phyloP scores from a whole-genome alignment of 306 rosid species.

The Dryas drummondii region DNA sequence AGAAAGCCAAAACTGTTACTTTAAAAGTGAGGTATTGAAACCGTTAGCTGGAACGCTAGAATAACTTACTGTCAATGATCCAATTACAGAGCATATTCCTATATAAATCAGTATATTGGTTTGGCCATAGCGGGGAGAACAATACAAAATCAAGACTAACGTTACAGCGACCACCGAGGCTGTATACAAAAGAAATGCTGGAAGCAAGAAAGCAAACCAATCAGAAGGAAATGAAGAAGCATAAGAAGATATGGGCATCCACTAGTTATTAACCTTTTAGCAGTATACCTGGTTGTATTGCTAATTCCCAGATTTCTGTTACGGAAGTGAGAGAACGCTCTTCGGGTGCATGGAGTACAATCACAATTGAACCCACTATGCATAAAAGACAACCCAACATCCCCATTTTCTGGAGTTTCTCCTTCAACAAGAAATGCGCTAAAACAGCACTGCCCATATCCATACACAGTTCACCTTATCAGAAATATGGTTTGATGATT shows the following conservation, averaged over 20 bases:
- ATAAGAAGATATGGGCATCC: background rate
- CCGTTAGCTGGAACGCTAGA: background rate
- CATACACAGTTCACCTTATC: constrained; percentile 9
- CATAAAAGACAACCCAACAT: constrained; percentile 86
- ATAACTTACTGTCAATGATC: constrained; percentile 75
- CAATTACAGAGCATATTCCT: constrained; percentile 78
- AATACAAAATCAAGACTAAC: constrained; percentile 60
- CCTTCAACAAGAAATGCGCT: constrained; percentile 81
- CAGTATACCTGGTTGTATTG: constrained; percentile 70
- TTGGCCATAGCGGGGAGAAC: constrained; percentile 78
- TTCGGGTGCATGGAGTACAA: constrained; percentile 79
- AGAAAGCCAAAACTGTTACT: background rate
- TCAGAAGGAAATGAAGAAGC: background rate
- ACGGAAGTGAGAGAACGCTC: constrained; percentile 61
- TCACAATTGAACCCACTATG: constrained; percentile 66
- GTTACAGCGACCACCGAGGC: constrained; percentile 63
- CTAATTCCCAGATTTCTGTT: constrained; percentile 75
- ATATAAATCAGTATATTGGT: constrained; percentile 66
- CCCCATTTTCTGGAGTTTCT: constrained; percentile 83
- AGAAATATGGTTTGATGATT: background rate
- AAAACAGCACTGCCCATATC: constrained; percentile 63
- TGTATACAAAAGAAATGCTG: constrained; percentile 77
- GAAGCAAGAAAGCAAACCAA: constrained; percentile 27
- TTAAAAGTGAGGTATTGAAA: background rate
- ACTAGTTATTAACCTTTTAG: constrained; percentile 9